Percentiles rank a stretch among this genome's conserved stretches.
phyloP scores from a whole-genome alignment of 202 grass and related monocot genomes.

The Zizania palustris region DNA sequence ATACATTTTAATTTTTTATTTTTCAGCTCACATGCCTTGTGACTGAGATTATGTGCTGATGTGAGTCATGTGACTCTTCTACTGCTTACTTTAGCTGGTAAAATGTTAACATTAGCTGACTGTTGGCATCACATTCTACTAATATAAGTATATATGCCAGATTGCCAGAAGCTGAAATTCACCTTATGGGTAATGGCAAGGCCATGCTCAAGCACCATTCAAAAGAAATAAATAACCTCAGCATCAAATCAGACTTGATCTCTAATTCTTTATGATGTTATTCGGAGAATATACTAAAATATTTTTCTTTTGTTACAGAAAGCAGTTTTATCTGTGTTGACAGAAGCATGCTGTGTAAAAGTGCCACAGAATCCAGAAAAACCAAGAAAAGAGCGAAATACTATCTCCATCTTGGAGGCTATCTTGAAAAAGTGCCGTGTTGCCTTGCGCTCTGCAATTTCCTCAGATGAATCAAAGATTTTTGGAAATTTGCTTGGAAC shows the following conservation, averaged over 20 bases:
- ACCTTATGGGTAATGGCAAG: conserved; percentile 4
- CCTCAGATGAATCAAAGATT: conserved; percentile 75
- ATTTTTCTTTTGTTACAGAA: conserved; percentile 63
- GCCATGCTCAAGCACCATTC: conserved; percentile 9
- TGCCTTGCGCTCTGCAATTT: conserved; percentile 68
- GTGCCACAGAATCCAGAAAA: conserved; percentile 57
- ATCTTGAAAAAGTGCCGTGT: conserved; percentile 87
- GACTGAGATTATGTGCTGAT: not conserved
- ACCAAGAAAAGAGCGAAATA: conserved; percentile 49
- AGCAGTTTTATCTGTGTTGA: conserved; percentile 80
- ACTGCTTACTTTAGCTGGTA: conserved; percentile 16
- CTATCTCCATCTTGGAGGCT: conserved; percentile 74
- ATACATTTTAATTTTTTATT: conserved; percentile 3
- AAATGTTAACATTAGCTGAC: conserved; percentile 28
- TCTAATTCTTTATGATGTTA: not conserved
- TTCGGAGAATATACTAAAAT: conserved; percentile 23
- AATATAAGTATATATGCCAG: conserved; percentile 20
- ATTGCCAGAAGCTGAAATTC: conserved; percentile 5
- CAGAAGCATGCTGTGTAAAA: conserved; percentile 64
- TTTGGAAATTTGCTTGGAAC: conserved; percentile 97
- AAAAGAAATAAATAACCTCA: not conserved
- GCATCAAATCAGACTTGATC: conserved; percentile 23
- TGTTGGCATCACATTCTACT: not conserved
- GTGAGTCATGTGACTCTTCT: not conserved
- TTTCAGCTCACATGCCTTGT: conserved; percentile 29